These are phyloP conservation scores for Malassezia pachydermatis DNA, from an alignment of 1,284 basidiomycete species.

Conservation along the genomic window DNA sequence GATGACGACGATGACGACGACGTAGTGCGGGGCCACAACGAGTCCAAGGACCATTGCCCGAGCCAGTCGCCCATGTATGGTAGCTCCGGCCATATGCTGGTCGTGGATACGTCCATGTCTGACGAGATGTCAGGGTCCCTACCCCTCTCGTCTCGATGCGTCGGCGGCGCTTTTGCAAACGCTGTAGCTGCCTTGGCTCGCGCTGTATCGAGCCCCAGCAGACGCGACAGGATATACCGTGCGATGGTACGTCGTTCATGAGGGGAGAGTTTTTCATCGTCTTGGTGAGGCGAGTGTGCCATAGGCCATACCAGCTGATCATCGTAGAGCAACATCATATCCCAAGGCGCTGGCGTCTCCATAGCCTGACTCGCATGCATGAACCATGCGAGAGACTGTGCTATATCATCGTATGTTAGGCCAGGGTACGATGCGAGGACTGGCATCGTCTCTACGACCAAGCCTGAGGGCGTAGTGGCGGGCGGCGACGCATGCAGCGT, in stretches of 20 bases:
- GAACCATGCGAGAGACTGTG: not conserved
- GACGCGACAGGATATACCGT: slow-evolving; percentile 5
- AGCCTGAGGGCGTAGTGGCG: not conserved
- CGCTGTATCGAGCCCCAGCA: slow-evolving; percentile 5
- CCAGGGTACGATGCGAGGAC: not conserved
- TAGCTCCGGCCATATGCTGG: not conserved
- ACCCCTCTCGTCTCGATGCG: too few species aligned
- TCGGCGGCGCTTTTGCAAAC: not conserved
- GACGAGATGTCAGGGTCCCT: too few species aligned
- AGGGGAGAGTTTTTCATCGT: not conserved
- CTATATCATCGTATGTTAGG: not conserved
- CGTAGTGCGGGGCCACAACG: not conserved
- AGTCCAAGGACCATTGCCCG: not conserved
- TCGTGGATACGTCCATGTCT: too few species aligned
- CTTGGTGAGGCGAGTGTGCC: not conserved
- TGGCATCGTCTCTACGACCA: slow-evolving; percentile 7
- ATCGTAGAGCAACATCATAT: slow-evolving; percentile 9
- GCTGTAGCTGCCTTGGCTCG: slow-evolving; percentile 3
- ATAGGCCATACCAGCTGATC: slow-evolving; percentile 13
- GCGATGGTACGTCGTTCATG: slow-evolving; percentile 1
- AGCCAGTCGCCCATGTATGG: slow-evolving; percentile 1
- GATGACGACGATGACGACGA: too few species aligned
- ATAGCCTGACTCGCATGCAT: not conserved
- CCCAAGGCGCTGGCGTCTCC: not conserved
- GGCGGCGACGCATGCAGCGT: slow-evolving; percentile 8